Conservation (phyloP, 495 filamentous ascomycete genomes). For the Tuber borchii region DNA sequence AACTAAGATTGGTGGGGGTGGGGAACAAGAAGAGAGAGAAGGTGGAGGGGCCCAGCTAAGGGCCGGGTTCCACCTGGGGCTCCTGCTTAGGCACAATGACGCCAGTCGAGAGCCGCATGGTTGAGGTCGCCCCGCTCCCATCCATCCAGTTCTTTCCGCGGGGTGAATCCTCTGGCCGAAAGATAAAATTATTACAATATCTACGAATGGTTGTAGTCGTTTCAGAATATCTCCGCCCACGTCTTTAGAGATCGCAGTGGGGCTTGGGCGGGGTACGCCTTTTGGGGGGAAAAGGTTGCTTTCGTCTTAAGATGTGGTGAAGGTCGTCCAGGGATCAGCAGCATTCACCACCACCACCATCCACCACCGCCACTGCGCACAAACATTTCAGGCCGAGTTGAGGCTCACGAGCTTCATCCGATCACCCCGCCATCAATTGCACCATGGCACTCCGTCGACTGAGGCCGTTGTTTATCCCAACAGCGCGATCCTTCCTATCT, state of each 20-base stretch:
- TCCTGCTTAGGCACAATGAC: conserved; percentile 27
- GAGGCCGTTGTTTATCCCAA: conserved; percentile 8
- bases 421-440: conserved; percentile 6
- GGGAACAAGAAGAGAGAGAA: neutral
- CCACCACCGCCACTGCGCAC: neutral
- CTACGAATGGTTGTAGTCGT: neutral
- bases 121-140: neutral
- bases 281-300: neutral
- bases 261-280: neutral
- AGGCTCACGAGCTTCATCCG: conserved; percentile 18
- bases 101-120: conserved; percentile 27
- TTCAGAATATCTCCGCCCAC: neutral
- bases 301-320: neutral
- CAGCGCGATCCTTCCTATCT: conserved; percentile 10
- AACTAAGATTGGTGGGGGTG: neutral
- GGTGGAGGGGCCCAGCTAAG: conserved; percentile 2
- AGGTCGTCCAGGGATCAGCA: neutral
- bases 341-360: neutral
- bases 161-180: neutral
- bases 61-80: conserved; percentile 2
- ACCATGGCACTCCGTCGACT: conserved; percentile 27
- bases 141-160: neutral
- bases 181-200: neutral
- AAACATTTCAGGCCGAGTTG: conserved; percentile 8
- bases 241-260: neutral